A percentile compares a stretch with the other conserved stretches of the same genome.
Evolutionary conservation across 768 basidiomycete species (phyloP).

Genomic region (Termitomyces sp.): DNA sequence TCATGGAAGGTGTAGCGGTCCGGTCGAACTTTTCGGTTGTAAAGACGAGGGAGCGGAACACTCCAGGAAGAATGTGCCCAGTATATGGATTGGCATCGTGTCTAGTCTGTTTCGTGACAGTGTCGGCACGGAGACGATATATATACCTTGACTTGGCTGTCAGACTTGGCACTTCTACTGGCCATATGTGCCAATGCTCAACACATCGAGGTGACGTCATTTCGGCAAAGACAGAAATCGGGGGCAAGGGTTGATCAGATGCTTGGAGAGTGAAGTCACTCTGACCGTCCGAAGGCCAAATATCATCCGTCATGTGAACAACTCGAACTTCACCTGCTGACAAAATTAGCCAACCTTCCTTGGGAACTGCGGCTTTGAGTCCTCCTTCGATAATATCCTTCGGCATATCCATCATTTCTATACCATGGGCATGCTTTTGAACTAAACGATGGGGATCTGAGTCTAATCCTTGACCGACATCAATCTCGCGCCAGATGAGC

Average conservation of each 20-base stretch:
- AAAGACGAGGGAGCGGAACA: conserved; percentile 36
- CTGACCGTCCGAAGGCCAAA: conserved; percentile 22
- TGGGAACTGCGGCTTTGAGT: neutral
- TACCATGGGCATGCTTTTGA: neutral
- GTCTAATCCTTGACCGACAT: neutral
- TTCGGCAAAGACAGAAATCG: conserved; percentile 33
- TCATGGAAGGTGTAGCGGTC: conserved; percentile 24
- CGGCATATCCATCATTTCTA: neutral
- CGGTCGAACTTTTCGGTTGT: conserved; percentile 26
- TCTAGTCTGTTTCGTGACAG: conserved; percentile 18
- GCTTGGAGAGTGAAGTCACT: conserved; percentile 22
- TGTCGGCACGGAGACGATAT: conserved; percentile 16
- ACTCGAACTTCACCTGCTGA: conserved; percentile 7
- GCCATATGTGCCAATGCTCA: conserved; percentile 29
- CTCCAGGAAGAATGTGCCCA: conserved; percentile 36
- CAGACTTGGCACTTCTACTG: conserved; percentile 13
- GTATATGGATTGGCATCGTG: conserved; percentile 11
- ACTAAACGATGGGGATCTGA: neutral
- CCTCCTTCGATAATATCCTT: neutral
- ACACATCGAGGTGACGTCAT: conserved; percentile 23
- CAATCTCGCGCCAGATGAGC: conserved; percentile 38
- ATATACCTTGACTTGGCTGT: conserved; percentile 14
- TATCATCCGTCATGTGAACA: conserved; percentile 37
- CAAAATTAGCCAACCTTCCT: neutral
- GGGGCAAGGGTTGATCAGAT: conserved; percentile 26